Conservation (phyloP, 805 yeast species). For the Kodamaea neixiangensis region DNA sequence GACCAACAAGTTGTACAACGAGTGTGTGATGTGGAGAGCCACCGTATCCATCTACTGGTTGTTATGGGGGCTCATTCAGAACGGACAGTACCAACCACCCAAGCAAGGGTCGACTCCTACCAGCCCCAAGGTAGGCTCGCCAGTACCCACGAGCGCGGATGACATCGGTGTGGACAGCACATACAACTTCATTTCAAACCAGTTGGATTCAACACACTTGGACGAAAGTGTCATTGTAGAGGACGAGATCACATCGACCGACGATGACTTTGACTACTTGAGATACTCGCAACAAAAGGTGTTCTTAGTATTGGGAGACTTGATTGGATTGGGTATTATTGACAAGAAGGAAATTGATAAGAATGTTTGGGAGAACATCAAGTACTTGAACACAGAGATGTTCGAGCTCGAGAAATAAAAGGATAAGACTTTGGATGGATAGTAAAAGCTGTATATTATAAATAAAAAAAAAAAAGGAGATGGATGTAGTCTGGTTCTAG, state of each 20-base stretch:
- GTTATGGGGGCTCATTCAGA: slow-evolving; percentile 89
- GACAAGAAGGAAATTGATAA: slow-evolving; percentile 29
- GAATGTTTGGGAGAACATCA: slow-evolving; percentile 29
- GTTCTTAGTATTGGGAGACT: slow-evolving; percentile 72
- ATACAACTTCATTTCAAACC: slow-evolving; percentile 43
- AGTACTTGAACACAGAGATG: slow-evolving; percentile 35
- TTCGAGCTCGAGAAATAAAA: neutral
- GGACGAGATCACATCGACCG: slow-evolving; percentile 39
- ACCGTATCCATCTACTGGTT: slow-evolving; percentile 81
- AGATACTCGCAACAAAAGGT: slow-evolving; percentile 76
- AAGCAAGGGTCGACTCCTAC: slow-evolving; percentile 8
- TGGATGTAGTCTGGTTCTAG: no score
- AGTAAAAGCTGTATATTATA: neutral
- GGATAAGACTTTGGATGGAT: no score
- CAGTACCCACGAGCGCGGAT: slow-evolving; percentile 19
- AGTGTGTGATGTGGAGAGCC: slow-evolving; percentile 77
- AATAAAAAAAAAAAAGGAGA: no score
- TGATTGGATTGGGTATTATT: slow-evolving; percentile 59
- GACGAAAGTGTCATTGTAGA: slow-evolving; percentile 27
- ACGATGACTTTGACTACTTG: slow-evolving; percentile 77
- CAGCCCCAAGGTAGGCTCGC: slow-evolving; percentile 14
- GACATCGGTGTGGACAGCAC: slow-evolving; percentile 43
- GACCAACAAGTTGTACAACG: slow-evolving; percentile 58
- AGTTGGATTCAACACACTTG: slow-evolving; percentile 46
- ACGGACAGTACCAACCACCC: slow-evolving; percentile 40